phyloP scores from a whole-genome alignment of 192 early-diverging fungal species.

The Podila verticillata region DNA sequence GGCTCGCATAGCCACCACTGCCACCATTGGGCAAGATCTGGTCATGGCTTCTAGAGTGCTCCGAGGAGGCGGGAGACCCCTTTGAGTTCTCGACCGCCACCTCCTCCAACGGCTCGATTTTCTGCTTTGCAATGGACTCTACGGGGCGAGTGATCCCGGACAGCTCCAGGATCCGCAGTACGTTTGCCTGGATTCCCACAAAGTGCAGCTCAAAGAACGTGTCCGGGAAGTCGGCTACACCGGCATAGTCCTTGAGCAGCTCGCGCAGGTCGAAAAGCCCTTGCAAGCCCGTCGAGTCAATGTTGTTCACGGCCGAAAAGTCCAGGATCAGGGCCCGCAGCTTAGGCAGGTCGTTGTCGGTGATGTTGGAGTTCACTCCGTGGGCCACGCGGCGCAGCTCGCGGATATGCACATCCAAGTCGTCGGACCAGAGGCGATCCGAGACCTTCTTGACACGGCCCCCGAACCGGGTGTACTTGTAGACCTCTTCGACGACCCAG shows the following conservation, averaged over 20 bases:
- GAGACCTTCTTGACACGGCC: conserved; percentile 55
- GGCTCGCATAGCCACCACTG: neutral
- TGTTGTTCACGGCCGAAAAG: conserved; percentile 78
- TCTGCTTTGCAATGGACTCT: conserved; percentile 16
- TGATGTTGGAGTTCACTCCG: conserved; percentile 23
- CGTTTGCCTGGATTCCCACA: conserved; percentile 45
- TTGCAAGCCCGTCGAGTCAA: conserved; percentile 85
- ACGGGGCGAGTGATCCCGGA: conserved; percentile 39
- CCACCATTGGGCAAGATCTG: neutral
- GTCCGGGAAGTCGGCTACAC: conserved; percentile 24
- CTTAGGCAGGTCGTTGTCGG: conserved; percentile 54
- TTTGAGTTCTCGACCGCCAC: neutral
- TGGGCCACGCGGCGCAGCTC: conserved; percentile 22
- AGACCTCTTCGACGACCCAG: conserved; percentile 55
- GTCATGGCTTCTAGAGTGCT: neutral
- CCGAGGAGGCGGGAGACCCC: neutral
- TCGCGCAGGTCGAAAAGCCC: conserved; percentile 69
- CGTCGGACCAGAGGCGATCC: conserved; percentile 67
- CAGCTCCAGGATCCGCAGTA: conserved; percentile 29
- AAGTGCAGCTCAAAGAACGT: conserved; percentile 53
- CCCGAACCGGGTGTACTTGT: conserved; percentile 49
- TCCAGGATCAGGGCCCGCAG: conserved; percentile 83
- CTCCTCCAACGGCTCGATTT: conserved; percentile 11
- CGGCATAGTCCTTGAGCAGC: conserved; percentile 43
- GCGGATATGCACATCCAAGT: conserved; percentile 28